Base-by-base conservation (phyloP, 495 filamentous ascomycete species). In the Lasiosphaeria hispida region DNA sequence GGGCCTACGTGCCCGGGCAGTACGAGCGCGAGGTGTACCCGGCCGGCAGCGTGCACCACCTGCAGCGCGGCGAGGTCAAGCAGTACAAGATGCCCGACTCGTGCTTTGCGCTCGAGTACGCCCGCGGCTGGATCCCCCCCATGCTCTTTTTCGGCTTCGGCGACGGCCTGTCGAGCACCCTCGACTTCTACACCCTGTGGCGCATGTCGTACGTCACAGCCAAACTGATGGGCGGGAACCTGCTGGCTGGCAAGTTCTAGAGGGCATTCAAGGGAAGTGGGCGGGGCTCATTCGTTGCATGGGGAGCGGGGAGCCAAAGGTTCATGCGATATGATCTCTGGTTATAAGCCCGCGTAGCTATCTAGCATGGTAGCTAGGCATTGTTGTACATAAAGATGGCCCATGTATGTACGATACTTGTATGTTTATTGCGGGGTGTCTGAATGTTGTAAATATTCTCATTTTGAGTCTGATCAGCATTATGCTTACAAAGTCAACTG, bases 131-230 rank as follows among this genome's bases (percentile, higher is more conserved):
- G 88, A 92, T 95, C 72, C 90, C 90, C 51, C 87, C 86, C 58
- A 94, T 95, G 90, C 76, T 95, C 30, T 85, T 86, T 72, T 94
- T 95, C 73, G 90, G 90, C 14, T 92, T 85, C 68, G 87, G 89
- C 61, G 90, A 94, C 77, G 84, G 81, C 55, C 78, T 93, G 57
- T 82, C 78, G 48, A 88, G 84, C 67, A 92, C 87, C 6, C 77
- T 92, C 53, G 89, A 94, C 68, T 78, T 92, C 70, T 82, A 79
- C 5, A 93, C 90, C 18, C 70, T 95, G 59, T 93, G 88, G 87
- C 82, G 83, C 58, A 95, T 87, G 14, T 80, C 81, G 30, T 78
- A 75, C 60, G 74, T 91, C 43, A 95, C 89, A 1, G 88, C 69
- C 7, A 72, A 83, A 35, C 83, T 91, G 77, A 93, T 92, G 83